Conservation (phyloP, 73 alveolate species). For the Uronychia binucleata region DNA sequence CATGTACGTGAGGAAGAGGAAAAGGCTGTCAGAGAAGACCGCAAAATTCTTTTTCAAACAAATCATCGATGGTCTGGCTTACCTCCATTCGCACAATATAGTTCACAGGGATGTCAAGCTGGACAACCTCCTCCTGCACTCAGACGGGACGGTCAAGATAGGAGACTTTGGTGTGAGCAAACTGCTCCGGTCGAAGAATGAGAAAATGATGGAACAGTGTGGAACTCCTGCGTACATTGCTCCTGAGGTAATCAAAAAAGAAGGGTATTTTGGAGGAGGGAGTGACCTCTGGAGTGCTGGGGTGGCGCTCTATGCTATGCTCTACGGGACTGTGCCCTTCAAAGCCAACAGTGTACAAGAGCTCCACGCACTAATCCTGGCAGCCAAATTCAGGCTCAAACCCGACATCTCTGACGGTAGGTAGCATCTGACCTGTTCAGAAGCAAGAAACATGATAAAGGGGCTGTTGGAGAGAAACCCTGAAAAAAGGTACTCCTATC, state of each 20-base stretch:
- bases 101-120: conserved; percentile 33
- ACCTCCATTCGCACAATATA: conserved; percentile 78
- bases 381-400: conserved; percentile 40
- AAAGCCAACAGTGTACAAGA: conserved; percentile 61
- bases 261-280: conserved; percentile 64
- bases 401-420: conserved; percentile 51
- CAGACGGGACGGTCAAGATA: conserved; percentile 29
- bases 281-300: conserved; percentile 74
- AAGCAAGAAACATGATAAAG: conserved; percentile 65
- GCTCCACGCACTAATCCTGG: conserved; percentile 60
- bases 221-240: conserved; percentile 81
- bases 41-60: conserved; percentile 85
- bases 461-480: conserved; percentile 67
- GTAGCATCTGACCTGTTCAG: neutral
- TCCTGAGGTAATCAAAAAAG: conserved; percentile 64
- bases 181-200: conserved; percentile 4
- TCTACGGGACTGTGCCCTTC: conserved; percentile 73
- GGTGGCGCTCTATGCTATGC: conserved; percentile 68
- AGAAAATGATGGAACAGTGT: conserved; percentile 67
- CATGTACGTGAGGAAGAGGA: conserved; percentile 82
- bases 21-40: conserved; percentile 78
- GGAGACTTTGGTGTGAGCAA: conserved; percentile 42
- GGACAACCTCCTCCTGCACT: conserved; percentile 11
- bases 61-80: conserved; percentile 81
- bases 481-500: conserved; percentile 54